Conservation (phyloP, 805 yeast species). For the Tetrapisispora iriomotensis region DNA sequence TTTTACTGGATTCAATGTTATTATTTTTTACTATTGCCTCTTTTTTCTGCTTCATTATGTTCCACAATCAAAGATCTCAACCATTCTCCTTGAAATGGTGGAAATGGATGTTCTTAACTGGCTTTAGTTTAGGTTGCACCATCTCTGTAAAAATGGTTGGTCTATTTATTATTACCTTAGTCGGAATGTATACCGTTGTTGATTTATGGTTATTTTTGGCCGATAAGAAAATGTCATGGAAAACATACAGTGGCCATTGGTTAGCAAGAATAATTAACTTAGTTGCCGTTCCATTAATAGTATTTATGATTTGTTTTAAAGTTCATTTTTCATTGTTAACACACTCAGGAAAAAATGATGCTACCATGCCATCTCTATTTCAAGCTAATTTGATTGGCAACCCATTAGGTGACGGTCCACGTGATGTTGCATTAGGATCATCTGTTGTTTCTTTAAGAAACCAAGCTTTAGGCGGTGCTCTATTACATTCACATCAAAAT, state of each 20-base stretch:
- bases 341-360: constrained; percentile 75
- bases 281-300: constrained; percentile 50
- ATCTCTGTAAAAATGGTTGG: constrained; percentile 97
- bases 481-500: constrained; percentile 83
- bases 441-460: constrained; percentile 39
- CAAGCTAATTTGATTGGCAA: constrained; percentile 69
- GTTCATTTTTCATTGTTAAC: constrained; percentile 65
- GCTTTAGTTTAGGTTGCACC: constrained; percentile 79
- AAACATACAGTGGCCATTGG: constrained; percentile 53
- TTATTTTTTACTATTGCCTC: constrained; percentile 68
- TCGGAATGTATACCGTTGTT: constrained; percentile 81
- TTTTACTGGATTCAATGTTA: constrained; percentile 66
- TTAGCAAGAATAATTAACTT: constrained; percentile 52
- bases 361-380: constrained; percentile 68
- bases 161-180: constrained; percentile 72
- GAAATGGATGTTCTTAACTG: constrained; percentile 82
- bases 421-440: constrained; percentile 59
- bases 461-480: constrained; percentile 66
- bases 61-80: constrained; percentile 38
- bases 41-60: constrained; percentile 46
- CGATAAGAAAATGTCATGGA: constrained; percentile 45
- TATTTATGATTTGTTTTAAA: constrained; percentile 60
- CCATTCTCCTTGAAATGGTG: constrained; percentile 81
- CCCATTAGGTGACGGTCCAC: constrained; percentile 54
- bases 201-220: constrained; percentile 84